Evolutionary conservation across 23 red algal species (phyloP).

Genomic region (Gracilaria vermiculophylla): DNA sequence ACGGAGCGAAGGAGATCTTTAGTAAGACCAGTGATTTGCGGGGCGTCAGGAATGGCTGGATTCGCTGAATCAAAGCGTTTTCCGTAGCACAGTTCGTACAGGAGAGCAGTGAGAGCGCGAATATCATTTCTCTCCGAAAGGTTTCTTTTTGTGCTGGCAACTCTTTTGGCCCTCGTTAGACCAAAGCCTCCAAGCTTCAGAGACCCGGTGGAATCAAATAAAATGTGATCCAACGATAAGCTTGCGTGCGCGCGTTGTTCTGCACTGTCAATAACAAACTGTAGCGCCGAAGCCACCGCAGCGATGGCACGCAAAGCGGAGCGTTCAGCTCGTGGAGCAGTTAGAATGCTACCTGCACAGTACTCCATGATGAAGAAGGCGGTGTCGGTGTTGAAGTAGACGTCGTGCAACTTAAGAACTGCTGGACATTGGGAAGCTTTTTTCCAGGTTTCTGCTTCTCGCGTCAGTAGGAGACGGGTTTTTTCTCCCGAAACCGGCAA

Average conservation of each 20-base stretch:
- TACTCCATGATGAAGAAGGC: slow-evolving; percentile 34
- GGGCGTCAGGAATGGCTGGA: slow-evolving; percentile 7
- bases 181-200: slow-evolving; percentile 31
- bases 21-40: slow-evolving; percentile 4
- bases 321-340: slow-evolving; percentile 15
- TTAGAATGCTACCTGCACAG: slow-evolving; percentile 37
- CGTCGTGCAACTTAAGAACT: slow-evolving; percentile 23
- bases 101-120: slow-evolving; percentile 55
- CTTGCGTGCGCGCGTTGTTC: slow-evolving; percentile 30
- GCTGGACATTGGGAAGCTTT: not conserved
- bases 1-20: slow-evolving; percentile 10
- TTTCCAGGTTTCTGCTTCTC: slow-evolving; percentile 27
- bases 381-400: not conserved
- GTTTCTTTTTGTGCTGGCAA: slow-evolving; percentile 25
- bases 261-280: slow-evolving; percentile 9
- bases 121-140: slow-evolving; percentile 63
- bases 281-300: slow-evolving; percentile 5
- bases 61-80: slow-evolving; percentile 15
- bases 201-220: slow-evolving; percentile 3
- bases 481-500: not conserved
- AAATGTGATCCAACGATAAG: slow-evolving; percentile 35
- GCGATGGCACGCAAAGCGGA: slow-evolving; percentile 28
- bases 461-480: not conserved
- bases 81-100: slow-evolving; percentile 32
- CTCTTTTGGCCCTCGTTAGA: slow-evolving; percentile 12